Evolutionary conservation across 2,329 filamentous ascomycete genomes (phyloP), one percentile per base, ranked within the genome.

Genomic region (Pseudogymnoascus sp.): DNA sequence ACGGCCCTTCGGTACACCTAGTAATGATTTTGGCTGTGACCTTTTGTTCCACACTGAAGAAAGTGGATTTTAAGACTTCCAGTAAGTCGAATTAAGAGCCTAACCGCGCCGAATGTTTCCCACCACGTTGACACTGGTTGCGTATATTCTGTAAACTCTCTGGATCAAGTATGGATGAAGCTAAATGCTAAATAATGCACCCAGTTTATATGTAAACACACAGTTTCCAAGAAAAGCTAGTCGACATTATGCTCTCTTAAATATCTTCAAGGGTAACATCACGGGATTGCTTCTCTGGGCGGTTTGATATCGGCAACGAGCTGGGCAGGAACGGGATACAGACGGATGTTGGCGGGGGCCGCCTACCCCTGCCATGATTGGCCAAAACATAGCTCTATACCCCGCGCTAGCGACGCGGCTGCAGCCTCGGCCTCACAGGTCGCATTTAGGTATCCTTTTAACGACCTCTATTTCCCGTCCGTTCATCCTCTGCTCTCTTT

Each of bases 341-440:
- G 23, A 53, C 15, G 4, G 47, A 53, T 3, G 47, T 57, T 57
- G 26, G 47, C n/a, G 47, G 47, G 47, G 47, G 26, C 9, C 1
- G 26, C 47, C 3, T 31, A 31, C 10, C 26, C 5, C n/a, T n/a
- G 50, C 11, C 1, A 17, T 57, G 50, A 57, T 57, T 57, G 50
- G 50, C 50, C 28, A 33, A 31, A 57, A 19, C 17, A 15, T 19
- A 57, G 50, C 50, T 57, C 50, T 19, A 2, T 57, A 57, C 50
- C 50, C 50, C 50, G 50, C 50, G 50, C 50, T 57, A 57, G 10
- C 50, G 50, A 57, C 50, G 50, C 50, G 50, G 50, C 50, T 57
- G 50, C 50, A 57, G 50, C 50, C 50, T 57, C 50, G 50, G 50
- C 28, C 28, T 57, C 28, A 21, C 9, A 57, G 50, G 10, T 57